phyloP scores from a whole-genome alignment of 495 filamentous ascomycete genomes.

The Neurospora sp. region DNA sequence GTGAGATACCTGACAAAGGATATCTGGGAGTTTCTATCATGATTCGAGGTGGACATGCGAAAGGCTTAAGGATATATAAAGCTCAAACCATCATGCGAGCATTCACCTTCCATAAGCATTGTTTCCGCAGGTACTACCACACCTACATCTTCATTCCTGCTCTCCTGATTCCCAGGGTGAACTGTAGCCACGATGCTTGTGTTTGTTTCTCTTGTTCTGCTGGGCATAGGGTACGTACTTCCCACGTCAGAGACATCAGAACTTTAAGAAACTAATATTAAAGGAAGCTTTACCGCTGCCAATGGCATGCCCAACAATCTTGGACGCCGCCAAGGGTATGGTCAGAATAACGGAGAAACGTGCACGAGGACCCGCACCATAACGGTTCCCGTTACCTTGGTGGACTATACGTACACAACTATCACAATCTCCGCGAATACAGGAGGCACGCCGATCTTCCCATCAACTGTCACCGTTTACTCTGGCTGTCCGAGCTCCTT shows the following conservation, averaged over 20 bases:
- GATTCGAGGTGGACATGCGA: background rate
- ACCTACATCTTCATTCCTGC: background rate
- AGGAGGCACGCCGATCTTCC: background rate
- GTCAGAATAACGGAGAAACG: background rate
- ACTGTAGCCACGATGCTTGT: background rate
- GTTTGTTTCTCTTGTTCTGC: background rate
- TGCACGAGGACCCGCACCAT: background rate
- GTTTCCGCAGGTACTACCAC: background rate
- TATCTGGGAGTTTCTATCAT: background rate
- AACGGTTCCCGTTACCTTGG: background rate
- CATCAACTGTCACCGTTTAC: background rate
- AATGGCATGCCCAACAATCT: background rate
- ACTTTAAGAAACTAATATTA: background rate
- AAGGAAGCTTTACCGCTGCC: background rate
- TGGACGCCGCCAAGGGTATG: background rate
- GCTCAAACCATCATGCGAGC: background rate
- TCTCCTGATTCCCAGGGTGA: background rate
- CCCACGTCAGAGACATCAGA: background rate
- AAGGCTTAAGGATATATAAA: background rate
- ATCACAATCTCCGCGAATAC: background rate
- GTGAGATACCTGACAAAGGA: background rate
- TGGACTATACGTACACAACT: background rate
- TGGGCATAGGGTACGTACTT: background rate
- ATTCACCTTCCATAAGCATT: background rate
- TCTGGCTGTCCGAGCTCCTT: background rate